Evolutionary conservation across 352 stramenopile genomes (phyloP), one percentile per base, ranked within the genome.

Genomic region (Phytophthora capsici): DNA sequence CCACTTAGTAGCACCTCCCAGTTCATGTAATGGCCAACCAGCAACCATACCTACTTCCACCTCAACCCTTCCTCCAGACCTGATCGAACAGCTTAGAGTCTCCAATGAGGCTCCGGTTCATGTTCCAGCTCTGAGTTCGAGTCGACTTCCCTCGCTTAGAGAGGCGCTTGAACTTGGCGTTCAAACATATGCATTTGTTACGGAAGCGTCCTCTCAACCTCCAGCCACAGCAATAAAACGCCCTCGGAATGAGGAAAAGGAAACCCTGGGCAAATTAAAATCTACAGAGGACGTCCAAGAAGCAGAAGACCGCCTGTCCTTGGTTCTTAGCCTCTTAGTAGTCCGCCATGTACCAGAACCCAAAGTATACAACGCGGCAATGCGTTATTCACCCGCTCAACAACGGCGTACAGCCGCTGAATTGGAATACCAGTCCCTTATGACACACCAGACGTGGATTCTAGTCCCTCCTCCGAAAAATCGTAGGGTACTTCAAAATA

Each of bases 361-460:
- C n/a, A 57, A 53, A 19, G n/a, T 32, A 10, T 68, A 53, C 36
- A 28, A 20, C 36, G 50, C 6, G 36, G 45, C 60, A 0, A 57
- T 57, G 37, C 10, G 20, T 2, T 40, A 43, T 5, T 38, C 50
- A 14, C n/a, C 56, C 17, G 44, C 43, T 1, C 22, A 25, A 12
- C 22, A 63, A 2, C 53, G 45, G 60, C 52, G 45, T 40, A 6
- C 7, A 8, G 49, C 58, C 34, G 38, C 54, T 20, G 22, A 40
- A 1, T 38, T 50, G 0, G 41, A 55, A 36, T 57, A 52, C 23
- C 47, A 28, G 25, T 28, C 25, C 25, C 28, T 65, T 0, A 59
- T 52, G 43, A 34, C 56, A 0, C 59, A 68, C 7, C 5, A 64
- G 26, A 73, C 46, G 1, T 73, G 57, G n/a, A n/a, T 38, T 14